Percentiles rank a stretch among this genome's conserved stretches.
Conservation (phyloP, 768 basidiomycete genomes). For the Lyophyllum atratum region DNA sequence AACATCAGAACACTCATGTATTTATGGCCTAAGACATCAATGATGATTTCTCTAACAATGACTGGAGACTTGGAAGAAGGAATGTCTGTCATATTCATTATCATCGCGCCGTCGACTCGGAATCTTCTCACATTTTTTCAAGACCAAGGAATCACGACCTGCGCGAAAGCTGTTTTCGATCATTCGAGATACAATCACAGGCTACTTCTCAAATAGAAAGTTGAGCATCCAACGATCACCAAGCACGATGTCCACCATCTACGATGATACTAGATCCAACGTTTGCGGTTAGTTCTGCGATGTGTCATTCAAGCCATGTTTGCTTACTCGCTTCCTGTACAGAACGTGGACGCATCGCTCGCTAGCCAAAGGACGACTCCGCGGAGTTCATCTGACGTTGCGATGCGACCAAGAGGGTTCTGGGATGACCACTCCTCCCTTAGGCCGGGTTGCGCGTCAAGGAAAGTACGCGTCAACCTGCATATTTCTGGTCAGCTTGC, state of each 20-base stretch:
- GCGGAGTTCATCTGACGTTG: slow-evolving; percentile 66
- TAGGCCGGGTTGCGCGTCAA: slow-evolving; percentile 56
- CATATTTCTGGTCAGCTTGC: not conserved
- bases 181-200: too few species aligned
- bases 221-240: not conserved
- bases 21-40: too few species aligned
- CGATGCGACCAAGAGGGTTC: slow-evolving; percentile 70
- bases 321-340: slow-evolving; percentile 10
- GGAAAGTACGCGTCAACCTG: slow-evolving; percentile 63
- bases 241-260: slow-evolving; percentile 7
- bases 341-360: slow-evolving; percentile 6
- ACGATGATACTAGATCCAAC: not conserved
- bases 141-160: too few species aligned
- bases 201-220: too few species aligned
- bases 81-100: too few species aligned
- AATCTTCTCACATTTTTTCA: too few species aligned
- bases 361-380: slow-evolving; percentile 39
- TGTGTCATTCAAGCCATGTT: not conserved
- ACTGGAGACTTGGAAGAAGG: too few species aligned
- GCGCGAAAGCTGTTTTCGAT: too few species aligned
- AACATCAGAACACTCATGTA: too few species aligned
- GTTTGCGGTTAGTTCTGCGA: not conserved
- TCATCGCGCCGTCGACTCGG: too few species aligned
- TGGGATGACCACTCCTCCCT: slow-evolving; percentile 54
- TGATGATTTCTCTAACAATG: too few species aligned